Evolutionary conservation across 169 alveolate genomes (phyloP).

Genomic region (Plasmodium coatneyi): DNA sequence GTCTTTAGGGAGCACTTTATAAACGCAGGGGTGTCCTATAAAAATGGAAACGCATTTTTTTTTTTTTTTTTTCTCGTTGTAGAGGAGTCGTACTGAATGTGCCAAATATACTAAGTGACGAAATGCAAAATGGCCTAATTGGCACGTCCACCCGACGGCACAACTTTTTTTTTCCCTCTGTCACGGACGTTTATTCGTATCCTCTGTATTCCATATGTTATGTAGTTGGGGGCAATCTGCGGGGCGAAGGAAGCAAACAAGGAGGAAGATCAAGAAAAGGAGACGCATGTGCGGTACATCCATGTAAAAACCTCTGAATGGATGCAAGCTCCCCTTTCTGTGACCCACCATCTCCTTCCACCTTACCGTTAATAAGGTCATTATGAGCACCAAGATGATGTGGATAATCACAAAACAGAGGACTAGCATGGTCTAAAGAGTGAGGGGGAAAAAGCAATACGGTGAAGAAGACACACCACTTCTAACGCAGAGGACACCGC

Average conservation of each 20-base stretch:
- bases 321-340: neutral
- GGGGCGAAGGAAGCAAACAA: neutral
- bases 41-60: neutral
- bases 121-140: neutral
- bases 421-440: slow-evolving; percentile 73
- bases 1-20: slow-evolving; percentile 65
- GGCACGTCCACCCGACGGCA: neutral
- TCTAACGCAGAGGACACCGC: neutral
- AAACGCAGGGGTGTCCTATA: slow-evolving; percentile 30
- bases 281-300: neutral
- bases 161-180: neutral
- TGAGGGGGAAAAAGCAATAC: neutral
- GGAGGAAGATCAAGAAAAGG: neutral
- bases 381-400: slow-evolving; percentile 79
- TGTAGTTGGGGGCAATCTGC: slow-evolving; percentile 62
- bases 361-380: slow-evolving; percentile 81
- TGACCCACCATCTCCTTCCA: slow-evolving; percentile 2
- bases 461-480: neutral
- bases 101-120: neutral
- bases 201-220: slow-evolving; percentile 58
- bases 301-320: neutral
- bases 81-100: neutral
- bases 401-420: slow-evolving; percentile 77
- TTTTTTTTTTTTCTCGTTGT: neutral
- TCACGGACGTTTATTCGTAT: slow-evolving; percentile 40